Conservation (phyloP, 345 rosid genomes). For the Murraya paniculata region DNA sequence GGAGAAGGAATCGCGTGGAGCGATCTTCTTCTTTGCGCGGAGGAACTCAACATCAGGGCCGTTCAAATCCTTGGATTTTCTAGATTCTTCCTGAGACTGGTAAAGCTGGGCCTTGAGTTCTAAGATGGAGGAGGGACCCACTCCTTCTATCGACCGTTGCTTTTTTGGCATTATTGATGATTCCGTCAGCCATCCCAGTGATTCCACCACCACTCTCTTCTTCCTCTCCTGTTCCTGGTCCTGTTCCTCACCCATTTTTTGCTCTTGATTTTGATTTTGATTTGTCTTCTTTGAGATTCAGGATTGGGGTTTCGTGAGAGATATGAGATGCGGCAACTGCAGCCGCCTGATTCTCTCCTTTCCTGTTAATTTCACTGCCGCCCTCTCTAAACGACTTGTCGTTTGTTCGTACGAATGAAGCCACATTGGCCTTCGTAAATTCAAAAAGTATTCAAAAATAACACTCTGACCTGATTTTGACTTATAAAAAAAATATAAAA, state of each 20-base stretch:
- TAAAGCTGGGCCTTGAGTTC: slow-evolving; percentile 94
- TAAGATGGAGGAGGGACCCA: slow-evolving; percentile 78
- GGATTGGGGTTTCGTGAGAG: background rate
- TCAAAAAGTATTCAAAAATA: too few species aligned
- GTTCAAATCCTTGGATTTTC: slow-evolving; percentile 52
- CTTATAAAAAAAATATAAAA: too few species aligned
- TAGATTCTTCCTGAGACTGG: slow-evolving; percentile 80
- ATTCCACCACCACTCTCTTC: slow-evolving; percentile 71
- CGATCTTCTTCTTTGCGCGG: slow-evolving; percentile 68
- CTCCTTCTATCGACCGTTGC: slow-evolving; percentile 85
- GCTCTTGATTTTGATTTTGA: background rate
- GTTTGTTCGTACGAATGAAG: background rate
- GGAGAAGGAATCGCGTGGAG: slow-evolving; percentile 51
- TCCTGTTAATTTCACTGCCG: background rate
- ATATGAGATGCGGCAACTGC: background rate
- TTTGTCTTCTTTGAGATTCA: background rate
- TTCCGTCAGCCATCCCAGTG: slow-evolving; percentile 94
- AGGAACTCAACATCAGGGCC: slow-evolving; percentile 61
- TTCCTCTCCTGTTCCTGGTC: slow-evolving; percentile 49
- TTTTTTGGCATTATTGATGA: slow-evolving; percentile 87
- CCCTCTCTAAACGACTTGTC: background rate
- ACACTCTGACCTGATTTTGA: too few species aligned
- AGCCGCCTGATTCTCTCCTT: background rate
- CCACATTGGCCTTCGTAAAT: too few species aligned
- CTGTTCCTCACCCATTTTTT: slow-evolving; percentile 43